phyloP scores from a whole-genome alignment of 2,329 filamentous ascomycete species.

The Grosmannia serpens region DNA sequence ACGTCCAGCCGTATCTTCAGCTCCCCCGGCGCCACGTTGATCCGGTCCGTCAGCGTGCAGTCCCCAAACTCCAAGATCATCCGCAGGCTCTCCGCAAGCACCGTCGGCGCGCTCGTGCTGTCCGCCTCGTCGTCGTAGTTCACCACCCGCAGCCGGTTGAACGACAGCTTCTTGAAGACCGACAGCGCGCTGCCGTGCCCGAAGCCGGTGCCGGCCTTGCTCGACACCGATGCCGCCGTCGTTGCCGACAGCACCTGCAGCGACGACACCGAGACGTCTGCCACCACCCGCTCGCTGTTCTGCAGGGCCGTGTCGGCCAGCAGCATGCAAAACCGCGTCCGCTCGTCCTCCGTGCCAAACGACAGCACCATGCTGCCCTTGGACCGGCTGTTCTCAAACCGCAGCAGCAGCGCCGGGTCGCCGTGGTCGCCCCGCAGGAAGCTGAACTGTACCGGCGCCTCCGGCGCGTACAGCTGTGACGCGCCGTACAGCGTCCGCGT shows the following conservation, averaged over 20 bases:
- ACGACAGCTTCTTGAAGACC: conserved; percentile 41
- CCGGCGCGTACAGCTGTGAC: conserved; percentile 55
- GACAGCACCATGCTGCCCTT: conserved; percentile 66
- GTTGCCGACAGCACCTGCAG: conserved; percentile 24
- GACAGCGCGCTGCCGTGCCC: conserved; percentile 37
- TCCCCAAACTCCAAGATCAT: conserved; percentile 65
- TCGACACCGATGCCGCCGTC: conserved; percentile 43
- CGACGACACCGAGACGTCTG: conserved; percentile 54
- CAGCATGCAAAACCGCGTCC: conserved; percentile 58
- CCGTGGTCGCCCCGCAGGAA: conserved; percentile 63
- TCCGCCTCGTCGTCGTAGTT: conserved; percentile 57
- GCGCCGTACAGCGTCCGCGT: conserved; percentile 69
- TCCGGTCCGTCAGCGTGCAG: conserved; percentile 69
- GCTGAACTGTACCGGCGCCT: conserved; percentile 63
- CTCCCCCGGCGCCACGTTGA: conserved; percentile 72
- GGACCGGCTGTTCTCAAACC: conserved; percentile 53
- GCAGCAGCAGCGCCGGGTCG: conserved; percentile 57
- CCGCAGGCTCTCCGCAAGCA: conserved; percentile 65
- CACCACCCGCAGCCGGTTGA: conserved; percentile 60
- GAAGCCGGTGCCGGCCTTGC: conserved; percentile 30
- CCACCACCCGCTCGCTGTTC: conserved; percentile 56
- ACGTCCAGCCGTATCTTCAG: conserved; percentile 55
- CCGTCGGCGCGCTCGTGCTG: conserved; percentile 47
- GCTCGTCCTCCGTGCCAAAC: conserved; percentile 62
- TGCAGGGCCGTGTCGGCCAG: conserved; percentile 61